These are phyloP conservation scores for Emergomyces africanus DNA, from an alignment of 2,329 filamentous ascomycete genomes.

Conservation along the genomic window DNA sequence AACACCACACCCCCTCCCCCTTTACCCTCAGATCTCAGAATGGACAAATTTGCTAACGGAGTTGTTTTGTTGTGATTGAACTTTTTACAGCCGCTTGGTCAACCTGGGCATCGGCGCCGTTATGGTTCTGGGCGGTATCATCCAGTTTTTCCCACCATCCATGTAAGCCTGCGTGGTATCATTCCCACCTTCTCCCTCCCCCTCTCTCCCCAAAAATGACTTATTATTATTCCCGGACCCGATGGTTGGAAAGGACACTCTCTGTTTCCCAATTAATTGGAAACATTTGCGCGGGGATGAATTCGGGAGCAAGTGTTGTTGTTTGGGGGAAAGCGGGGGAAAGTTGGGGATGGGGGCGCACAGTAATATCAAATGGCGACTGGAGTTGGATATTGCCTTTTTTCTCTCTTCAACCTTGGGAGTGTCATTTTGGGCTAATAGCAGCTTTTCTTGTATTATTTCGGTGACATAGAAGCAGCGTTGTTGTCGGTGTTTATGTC, in stretches of 20 bases:
- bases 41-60: no score
- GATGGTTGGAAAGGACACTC: neutral
- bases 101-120: slow-evolving; percentile 80
- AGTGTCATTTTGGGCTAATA: neutral
- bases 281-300: neutral
- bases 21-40: no score
- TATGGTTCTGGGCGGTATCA: slow-evolving; percentile 70
- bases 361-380: neutral
- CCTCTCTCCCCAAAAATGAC: neutral
- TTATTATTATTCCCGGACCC: neutral
- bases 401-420: neutral
- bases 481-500: slow-evolving; percentile 76
- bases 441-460: neutral
- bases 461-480: slow-evolving; percentile 42
- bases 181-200: slow-evolving; percentile 6
- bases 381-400: neutral
- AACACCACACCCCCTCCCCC: no score
- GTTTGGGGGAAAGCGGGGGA: no score
- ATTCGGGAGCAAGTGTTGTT: neutral
- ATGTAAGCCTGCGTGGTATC: slow-evolving; percentile 16
- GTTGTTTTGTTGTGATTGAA: slow-evolving; percentile 7
- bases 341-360: neutral
- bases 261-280: neutral
- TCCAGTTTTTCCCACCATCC: slow-evolving; percentile 31
- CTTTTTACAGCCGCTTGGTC: slow-evolving; percentile 62